phyloP scores from a whole-genome alignment of 148 eudicot species.

The Hydrangea macrophylla region DNA sequence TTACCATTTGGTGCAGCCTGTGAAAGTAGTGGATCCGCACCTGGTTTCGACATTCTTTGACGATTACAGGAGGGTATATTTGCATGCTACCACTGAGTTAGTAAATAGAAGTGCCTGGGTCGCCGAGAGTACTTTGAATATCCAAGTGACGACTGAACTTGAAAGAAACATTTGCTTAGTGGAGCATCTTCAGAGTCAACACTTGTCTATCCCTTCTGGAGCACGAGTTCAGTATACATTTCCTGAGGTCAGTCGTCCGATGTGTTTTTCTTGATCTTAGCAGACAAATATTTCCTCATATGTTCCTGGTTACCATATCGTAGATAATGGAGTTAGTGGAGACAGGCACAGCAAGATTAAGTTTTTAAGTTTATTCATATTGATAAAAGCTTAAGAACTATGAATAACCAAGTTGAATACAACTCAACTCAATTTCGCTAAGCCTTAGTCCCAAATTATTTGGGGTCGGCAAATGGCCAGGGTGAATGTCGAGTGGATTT shows the following conservation, averaged over 20 bases:
- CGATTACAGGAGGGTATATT: constrained; percentile 68
- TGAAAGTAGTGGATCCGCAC: constrained; percentile 94
- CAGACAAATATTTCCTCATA: neutral
- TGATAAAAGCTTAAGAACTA: too few relatives aligned
- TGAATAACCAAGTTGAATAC: too few relatives aligned
- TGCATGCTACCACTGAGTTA: constrained; percentile 68
- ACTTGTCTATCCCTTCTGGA: constrained; percentile 74
- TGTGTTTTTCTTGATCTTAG: constrained; percentile 5
- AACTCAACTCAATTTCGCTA: too few relatives aligned
- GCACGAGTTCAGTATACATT: constrained; percentile 64
- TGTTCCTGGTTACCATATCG: neutral
- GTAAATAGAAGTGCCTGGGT: constrained; percentile 70
- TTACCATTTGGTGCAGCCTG: constrained; percentile 64
- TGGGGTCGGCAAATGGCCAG: too few relatives aligned
- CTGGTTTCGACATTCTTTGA: constrained; percentile 92
- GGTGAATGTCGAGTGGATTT: too few relatives aligned
- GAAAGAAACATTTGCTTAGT: constrained; percentile 58
- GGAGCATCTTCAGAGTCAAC: constrained; percentile 72
- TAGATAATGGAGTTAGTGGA: neutral
- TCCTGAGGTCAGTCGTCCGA: constrained; percentile 63
- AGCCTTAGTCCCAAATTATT: too few relatives aligned
- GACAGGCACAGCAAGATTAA: too few relatives aligned
- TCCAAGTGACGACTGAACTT: constrained; percentile 76
- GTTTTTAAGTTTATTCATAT: too few relatives aligned
- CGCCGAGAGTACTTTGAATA: constrained; percentile 71